These are phyloP conservation scores for Fraxinus latifolia DNA, from an alignment of 305 asterid species.

Conservation along the genomic window DNA sequence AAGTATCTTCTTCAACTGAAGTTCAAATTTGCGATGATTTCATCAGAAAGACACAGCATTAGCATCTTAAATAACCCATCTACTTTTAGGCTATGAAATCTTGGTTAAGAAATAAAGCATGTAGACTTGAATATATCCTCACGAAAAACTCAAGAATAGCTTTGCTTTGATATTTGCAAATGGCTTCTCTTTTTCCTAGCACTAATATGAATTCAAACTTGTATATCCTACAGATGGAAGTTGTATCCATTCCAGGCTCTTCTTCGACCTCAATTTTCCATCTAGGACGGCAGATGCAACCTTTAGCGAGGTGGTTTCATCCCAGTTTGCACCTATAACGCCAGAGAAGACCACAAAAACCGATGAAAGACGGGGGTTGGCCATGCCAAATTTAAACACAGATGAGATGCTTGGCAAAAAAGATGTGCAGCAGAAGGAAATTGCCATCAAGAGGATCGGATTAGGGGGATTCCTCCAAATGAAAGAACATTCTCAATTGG, in stretches of 20 bases:
- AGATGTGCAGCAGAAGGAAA: constrained; percentile 24
- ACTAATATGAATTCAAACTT: constrained; percentile 25
- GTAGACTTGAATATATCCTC: background rate
- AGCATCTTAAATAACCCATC: background rate
- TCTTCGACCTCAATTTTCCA: constrained; percentile 52
- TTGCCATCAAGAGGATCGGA: constrained; percentile 22
- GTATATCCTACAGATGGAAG: constrained; percentile 44
- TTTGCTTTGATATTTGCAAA: background rate
- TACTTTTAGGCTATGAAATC: background rate
- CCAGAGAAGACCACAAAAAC: constrained; percentile 47
- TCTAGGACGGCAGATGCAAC: constrained; percentile 42
- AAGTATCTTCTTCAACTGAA: background rate
- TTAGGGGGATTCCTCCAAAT: constrained; percentile 29
- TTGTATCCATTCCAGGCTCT: constrained; percentile 34
- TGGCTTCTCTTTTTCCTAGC: constrained; percentile 11
- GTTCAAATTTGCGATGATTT: background rate
- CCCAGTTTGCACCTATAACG: constrained; percentile 61
- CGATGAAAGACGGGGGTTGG: constrained; percentile 28
- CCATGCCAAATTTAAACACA: constrained; percentile 23
- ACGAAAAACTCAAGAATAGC: background rate
- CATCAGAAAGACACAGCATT: background rate
- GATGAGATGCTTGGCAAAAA: constrained; percentile 26
- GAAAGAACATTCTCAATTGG: constrained; percentile 33
- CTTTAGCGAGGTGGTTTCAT: constrained; percentile 28
- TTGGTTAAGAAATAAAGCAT: background rate